Percentiles rank a stretch among this genome's conserved stretches.
phyloP scores from a whole-genome alignment of 129 eudicot species.

The carrot (Daucus carota) region DH1_v3.0 NC_030382.2:31068001-31068500 shows the following conservation, averaged over 20 bases:
- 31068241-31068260: neutral
- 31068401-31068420: neutral
- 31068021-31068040: slow-evolving; percentile 2
- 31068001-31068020: neutral
- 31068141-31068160: slow-evolving; percentile 71
- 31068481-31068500: neutral
- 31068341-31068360: too few species aligned
- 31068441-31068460: neutral
- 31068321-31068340: neutral
- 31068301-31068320: neutral
- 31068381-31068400: too few species aligned
- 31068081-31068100: neutral
- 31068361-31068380: too few species aligned
- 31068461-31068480: neutral
- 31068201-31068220: slow-evolving; percentile 87
- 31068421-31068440: neutral
- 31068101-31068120: neutral
- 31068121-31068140: neutral
- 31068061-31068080: neutral
- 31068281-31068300: neutral
- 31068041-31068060: neutral
- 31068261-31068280: neutral
- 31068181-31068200: slow-evolving; percentile 93
- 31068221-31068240: neutral
- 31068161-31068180: slow-evolving; percentile 88